Base-by-base conservation (phyloP, 352 stramenopile species). In the Pythium chondricola region DNA sequence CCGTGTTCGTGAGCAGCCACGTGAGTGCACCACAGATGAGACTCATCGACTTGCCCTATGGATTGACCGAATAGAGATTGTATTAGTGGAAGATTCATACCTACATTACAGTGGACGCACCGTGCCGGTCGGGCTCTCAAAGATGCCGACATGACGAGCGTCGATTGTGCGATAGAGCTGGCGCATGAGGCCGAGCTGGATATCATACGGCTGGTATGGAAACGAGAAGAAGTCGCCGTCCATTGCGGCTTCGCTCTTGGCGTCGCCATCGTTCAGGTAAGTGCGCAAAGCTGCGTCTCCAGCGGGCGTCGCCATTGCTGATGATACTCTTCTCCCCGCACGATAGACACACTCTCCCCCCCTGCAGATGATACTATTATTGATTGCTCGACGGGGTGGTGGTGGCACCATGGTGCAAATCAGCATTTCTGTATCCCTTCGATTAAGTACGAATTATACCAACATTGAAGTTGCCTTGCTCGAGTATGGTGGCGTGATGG, bases 101-200 rank as follows among this genome's bases (percentile, higher is more conserved):
- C 20, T 20, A 18, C 38, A 44, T 11, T 31, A 20, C 4, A 30
- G 6, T 18, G 33, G 9, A 5, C 32, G 6, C 53, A 89, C 80
- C 22, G 88, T 97, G 21, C 89, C 89, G 2, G 89, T 97, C 10
- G 89, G 89, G 45, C 85, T 96, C 63, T 97, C 89, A 35, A 96
- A 96, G 56, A 97, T 95, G 44, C 86, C 89, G 31, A 95, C 69
- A 24, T 96, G 85, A 3, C 81, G 55, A 3, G 52, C 43, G 36
- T 94, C 79, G n/a, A 97, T 71, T 16, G 81, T 93, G 2, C 69
- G 55, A 48, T 76, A 96, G 8, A 97, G 65, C 59, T 90, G 75
- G 17, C 65, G 67, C 88, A 97, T 97, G 24, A 97, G 71, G 17
- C 89, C 62, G 35, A 94, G 33, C 44, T 97, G 88, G 50, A 95